Evolutionary conservation across 2,329 filamentous ascomycete genomes (phyloP).

Genomic region (Xylaria sp.): DNA sequence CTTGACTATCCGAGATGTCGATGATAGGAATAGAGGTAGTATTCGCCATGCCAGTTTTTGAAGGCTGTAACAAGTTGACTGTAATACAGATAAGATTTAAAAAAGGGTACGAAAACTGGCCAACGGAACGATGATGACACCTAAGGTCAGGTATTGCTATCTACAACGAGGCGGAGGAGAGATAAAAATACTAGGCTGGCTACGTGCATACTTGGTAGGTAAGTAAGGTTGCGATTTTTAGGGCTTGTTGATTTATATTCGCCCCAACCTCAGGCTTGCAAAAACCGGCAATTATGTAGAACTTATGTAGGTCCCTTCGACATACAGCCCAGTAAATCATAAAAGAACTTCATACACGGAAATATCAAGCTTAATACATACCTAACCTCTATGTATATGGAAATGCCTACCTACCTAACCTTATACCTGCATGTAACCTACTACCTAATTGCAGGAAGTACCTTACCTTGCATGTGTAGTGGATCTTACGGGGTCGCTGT

Average conservation of each 20-base stretch:
- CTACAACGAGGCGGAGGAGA: neutral
- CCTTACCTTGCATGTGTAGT: too few species aligned
- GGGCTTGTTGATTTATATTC: neutral
- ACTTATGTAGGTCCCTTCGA: too few species aligned
- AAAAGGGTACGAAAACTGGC: neutral
- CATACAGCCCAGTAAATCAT: too few species aligned
- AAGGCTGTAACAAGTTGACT: neutral
- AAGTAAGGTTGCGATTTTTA: neutral
- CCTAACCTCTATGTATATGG: too few species aligned
- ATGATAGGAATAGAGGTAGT: constrained; percentile 78
- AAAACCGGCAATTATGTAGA: neutral
- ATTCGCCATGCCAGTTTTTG: constrained; percentile 39
- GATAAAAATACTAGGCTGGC: constrained; percentile 3
- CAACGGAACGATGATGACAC: neutral
- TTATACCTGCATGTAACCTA: too few species aligned
- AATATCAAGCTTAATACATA: too few species aligned
- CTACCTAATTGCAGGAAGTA: too few species aligned
- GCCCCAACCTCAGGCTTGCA: neutral
- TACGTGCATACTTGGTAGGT: neutral
- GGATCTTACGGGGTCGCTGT: too few species aligned
- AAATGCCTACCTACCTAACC: neutral
- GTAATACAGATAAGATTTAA: neutral
- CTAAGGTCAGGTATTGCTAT: neutral
- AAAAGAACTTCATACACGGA: too few species aligned
- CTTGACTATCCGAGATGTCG: constrained; percentile 73